Conservation (phyloP, 129 eudicot genomes). For the Smallanthus sonchifolius region DNA sequence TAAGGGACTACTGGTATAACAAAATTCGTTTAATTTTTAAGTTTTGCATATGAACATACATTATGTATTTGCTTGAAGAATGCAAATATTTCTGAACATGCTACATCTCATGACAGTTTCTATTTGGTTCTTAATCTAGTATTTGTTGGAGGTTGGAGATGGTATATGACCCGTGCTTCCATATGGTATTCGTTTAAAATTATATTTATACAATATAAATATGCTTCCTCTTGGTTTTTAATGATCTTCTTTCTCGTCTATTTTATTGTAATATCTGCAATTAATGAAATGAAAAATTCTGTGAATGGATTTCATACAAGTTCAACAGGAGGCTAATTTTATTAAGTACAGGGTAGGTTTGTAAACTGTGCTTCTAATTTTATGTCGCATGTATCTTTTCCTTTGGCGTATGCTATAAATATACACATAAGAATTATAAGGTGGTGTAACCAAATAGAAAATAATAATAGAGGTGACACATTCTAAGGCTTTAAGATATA, state of each 20-base stretch:
- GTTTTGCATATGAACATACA: slow-evolving; percentile 5
- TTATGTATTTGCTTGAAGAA: neutral
- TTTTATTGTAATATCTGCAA: neutral
- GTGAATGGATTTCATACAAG: neutral
- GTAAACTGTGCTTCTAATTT: neutral
- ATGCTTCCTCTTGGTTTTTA: neutral
- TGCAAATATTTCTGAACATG: neutral
- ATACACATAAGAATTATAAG: neutral
- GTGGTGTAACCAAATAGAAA: neutral
- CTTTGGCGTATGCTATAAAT: neutral
- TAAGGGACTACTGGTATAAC: neutral
- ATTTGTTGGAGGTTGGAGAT: neutral
- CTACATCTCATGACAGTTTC: neutral
- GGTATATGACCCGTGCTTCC: neutral
- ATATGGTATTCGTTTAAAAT: neutral
- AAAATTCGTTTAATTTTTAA: neutral
- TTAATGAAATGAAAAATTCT: neutral
- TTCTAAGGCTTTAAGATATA: neutral
- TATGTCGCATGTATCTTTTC: neutral
- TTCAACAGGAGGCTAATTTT: neutral
- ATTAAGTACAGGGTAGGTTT: neutral
- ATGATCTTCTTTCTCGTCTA: neutral
- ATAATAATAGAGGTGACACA: neutral
- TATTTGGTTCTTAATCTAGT: slow-evolving; percentile 5
- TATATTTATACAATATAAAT: neutral